Evolutionary conservation across 192 early-diverging fungal genomes (phyloP).

Genomic region (Mortierella hygrophila): DNA sequence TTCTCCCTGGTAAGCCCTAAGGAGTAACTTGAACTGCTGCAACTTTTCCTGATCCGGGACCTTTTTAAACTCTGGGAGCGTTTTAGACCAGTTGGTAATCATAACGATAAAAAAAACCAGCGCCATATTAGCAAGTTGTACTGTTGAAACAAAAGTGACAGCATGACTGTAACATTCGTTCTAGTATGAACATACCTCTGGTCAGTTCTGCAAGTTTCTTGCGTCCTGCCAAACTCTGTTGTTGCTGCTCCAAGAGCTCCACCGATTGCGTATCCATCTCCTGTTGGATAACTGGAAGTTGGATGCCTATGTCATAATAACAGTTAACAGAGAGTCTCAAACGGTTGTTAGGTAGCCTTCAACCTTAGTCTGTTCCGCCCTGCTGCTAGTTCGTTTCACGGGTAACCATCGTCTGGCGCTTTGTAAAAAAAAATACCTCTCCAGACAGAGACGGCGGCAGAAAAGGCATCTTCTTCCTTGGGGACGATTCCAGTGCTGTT

Average conservation of each 20-base stretch:
- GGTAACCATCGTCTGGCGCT: background rate
- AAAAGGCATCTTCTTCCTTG: slow-evolving; percentile 49
- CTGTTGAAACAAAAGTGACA: background rate
- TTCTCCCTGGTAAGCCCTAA: slow-evolving; percentile 92
- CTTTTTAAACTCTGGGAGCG: slow-evolving; percentile 78
- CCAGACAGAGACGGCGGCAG: slow-evolving; percentile 49
- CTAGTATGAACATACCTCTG: slow-evolving; percentile 65
- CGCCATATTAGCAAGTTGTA: background rate
- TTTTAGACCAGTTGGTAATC: background rate
- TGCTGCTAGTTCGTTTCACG: background rate
- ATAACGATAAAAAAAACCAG: background rate
- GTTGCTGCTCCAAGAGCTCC: slow-evolving; percentile 88
- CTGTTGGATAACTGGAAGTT: slow-evolving; percentile 75
- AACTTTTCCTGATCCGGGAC: slow-evolving; percentile 84
- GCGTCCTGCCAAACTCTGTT: slow-evolving; percentile 77
- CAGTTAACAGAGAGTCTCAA: background rate
- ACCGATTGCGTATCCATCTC: slow-evolving; percentile 83
- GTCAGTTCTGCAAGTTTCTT: slow-evolving; percentile 91
- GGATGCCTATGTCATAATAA: slow-evolving; percentile 61
- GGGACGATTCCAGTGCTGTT: slow-evolving; percentile 1
- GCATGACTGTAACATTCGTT: background rate
- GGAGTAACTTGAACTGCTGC: slow-evolving; percentile 78
- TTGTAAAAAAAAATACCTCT: slow-evolving; percentile 17
- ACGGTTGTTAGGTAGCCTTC: background rate
- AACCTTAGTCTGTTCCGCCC: background rate